These are phyloP conservation scores for Stellera chamaejasme DNA, from an alignment of 345 rosid genomes.

Conservation along the genomic window DNA sequence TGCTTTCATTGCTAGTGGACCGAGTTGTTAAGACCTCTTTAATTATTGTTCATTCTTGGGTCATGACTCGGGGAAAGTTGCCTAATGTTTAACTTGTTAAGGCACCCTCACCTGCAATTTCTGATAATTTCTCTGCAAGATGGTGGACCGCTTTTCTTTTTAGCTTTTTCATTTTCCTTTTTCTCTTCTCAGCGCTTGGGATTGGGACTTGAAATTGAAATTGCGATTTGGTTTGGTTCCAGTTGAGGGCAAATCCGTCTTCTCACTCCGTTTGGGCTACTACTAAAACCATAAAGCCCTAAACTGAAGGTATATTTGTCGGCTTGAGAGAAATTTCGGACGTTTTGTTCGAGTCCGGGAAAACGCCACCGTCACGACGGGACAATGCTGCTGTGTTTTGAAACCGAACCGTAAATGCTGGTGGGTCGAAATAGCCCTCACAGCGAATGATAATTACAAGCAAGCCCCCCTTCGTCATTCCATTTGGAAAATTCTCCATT, in stretches of 20 bases:
- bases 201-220: no score
- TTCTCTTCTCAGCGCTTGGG: background rate
- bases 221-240: no score
- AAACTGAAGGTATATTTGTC: constrained; percentile 24
- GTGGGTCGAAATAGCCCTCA: constrained; percentile 3
- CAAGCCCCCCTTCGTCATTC: no score
- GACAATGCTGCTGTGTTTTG: constrained; percentile 2
- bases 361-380: constrained; percentile 15
- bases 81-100: background rate
- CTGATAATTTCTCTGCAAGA: constrained; percentile 7
- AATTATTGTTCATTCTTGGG: background rate
- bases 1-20: no score
- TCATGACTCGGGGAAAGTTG: background rate
- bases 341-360: background rate
- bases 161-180: constrained; percentile 1
- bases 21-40: background rate
- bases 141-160: constrained; percentile 9
- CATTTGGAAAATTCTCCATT: no score
- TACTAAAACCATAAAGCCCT: background rate
- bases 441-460: no score
- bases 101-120: background rate
- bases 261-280: constrained; percentile 2
- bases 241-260: constrained; percentile 7
- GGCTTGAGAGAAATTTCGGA: constrained; percentile 22
- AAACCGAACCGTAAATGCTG: constrained; percentile 16